A percentile compares a stretch with the other conserved stretches of the same genome.
Evolutionary conservation across 2,329 filamentous ascomycete species (phyloP).

Genomic region (Juglanconis oblonga): DNA sequence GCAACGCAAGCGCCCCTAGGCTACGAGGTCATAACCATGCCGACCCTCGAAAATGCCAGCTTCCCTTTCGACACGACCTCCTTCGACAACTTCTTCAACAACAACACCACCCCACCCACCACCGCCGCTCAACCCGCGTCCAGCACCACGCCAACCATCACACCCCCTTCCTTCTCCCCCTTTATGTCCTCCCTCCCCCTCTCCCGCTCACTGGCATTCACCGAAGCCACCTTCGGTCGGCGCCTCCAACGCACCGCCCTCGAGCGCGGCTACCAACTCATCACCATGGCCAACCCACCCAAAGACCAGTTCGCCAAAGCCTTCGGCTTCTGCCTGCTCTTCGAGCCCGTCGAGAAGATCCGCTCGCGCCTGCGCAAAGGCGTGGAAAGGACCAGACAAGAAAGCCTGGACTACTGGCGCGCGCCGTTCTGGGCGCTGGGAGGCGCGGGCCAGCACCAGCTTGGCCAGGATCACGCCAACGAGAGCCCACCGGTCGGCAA

Average conservation of each 20-base stretch:
- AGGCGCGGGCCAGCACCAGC: constrained; percentile 13
- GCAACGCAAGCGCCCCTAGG: constrained; percentile 19
- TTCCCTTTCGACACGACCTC: constrained; percentile 41
- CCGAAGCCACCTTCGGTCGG: constrained; percentile 67
- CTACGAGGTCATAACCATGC: constrained; percentile 49
- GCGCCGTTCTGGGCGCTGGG: constrained; percentile 16
- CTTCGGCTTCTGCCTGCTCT: constrained; percentile 20
- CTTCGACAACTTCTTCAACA: constrained; percentile 21
- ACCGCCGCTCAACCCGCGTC: neutral
- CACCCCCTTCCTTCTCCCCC: constrained; percentile 21
- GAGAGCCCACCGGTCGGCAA: constrained; percentile 32
- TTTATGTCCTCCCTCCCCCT: constrained; percentile 35
- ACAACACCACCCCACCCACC: constrained; percentile 20
- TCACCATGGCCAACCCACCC: constrained; percentile 35
- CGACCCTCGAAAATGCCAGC: constrained; percentile 51
- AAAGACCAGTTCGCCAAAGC: constrained; percentile 5
- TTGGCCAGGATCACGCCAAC: neutral
- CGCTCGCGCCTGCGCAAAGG: constrained; percentile 3
- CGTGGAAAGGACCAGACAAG: neutral
- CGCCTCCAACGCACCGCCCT: constrained; percentile 64
- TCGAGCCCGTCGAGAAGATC: constrained; percentile 17
- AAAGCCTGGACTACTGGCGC: constrained; percentile 16
- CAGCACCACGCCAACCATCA: constrained; percentile 22
- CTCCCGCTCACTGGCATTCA: constrained; percentile 56
- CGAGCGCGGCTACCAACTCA: constrained; percentile 60